These are phyloP conservation scores for Taiozyma onychis DNA, from an alignment of 1,139 yeast species.

Conservation along the genomic window DNA sequence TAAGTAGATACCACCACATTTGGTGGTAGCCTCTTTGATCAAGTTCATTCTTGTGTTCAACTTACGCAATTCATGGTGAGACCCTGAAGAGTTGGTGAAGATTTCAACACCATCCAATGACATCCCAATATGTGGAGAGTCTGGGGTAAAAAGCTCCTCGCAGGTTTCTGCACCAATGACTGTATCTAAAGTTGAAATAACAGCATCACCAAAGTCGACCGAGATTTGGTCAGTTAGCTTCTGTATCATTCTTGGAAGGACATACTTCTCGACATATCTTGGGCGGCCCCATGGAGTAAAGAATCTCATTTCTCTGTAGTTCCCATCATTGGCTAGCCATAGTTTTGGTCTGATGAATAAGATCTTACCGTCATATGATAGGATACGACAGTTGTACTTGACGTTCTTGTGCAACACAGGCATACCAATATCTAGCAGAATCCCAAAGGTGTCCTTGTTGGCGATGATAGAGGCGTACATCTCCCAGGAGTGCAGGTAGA, in stretches of 20 bases:
- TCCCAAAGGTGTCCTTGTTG: constrained; percentile 62
- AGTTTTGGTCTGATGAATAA: constrained; percentile 86
- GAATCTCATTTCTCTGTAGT: constrained; percentile 94
- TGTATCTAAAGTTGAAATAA: constrained; percentile 76
- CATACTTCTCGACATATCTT: constrained; percentile 63
- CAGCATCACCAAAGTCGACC: constrained; percentile 88
- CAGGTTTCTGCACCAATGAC: constrained; percentile 95
- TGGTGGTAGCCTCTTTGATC: constrained; percentile 86
- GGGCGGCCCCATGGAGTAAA: constrained; percentile 92
- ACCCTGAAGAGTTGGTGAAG: constrained; percentile 90
- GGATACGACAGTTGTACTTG: constrained; percentile 84
- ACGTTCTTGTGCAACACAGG: constrained; percentile 85
- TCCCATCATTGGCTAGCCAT: constrained; percentile 94
- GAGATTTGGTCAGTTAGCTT: constrained; percentile 55
- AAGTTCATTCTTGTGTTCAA: constrained; percentile 77
- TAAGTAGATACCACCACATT: constrained; percentile 93
- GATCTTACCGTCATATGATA: constrained; percentile 74
- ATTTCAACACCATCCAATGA: constrained; percentile 95
- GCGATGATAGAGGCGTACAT: constrained; percentile 73
- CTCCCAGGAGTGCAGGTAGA: constrained; percentile 91
- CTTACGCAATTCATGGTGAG: constrained; percentile 93
- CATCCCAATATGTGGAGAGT: constrained; percentile 89
- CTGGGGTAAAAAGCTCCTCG: constrained; percentile 94
- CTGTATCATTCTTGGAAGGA: constrained; percentile 64
- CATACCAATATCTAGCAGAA: constrained; percentile 88